phyloP scores from a whole-genome alignment of 805 yeast genomes.

The Wickerhamomyces hampshirensis region DNA sequence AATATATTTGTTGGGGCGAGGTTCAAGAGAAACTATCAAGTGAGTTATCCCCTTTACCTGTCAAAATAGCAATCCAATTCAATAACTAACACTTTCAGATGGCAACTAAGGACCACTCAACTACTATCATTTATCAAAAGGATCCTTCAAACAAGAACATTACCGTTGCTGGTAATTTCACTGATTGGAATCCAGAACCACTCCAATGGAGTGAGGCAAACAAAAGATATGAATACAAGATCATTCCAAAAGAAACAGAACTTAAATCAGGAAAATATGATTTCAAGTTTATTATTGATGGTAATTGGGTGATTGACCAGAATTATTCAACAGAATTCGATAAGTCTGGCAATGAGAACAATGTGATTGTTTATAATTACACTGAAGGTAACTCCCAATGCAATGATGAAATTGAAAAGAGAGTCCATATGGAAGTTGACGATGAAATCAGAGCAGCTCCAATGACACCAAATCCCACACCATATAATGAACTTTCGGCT shows the following conservation, averaged over 20 bases:
- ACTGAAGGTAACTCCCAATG: neutral
- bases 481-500: conserved; percentile 3
- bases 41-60: neutral
- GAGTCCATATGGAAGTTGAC: conserved; percentile 6
- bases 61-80: neutral
- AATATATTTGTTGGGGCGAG: no score
- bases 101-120: no score
- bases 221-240: conserved; percentile 11
- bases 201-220: conserved; percentile 7
- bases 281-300: conserved; percentile 23
- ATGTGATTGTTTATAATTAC: conserved; percentile 3
- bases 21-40: no score
- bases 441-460: conserved; percentile 17
- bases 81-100: no score
- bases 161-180: conserved; percentile 35
- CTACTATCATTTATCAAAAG: conserved; percentile 14
- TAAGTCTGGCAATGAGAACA: neutral
- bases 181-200: conserved; percentile 26
- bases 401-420: conserved; percentile 1
- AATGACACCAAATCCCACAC: conserved; percentile 27
- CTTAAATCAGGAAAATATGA: conserved; percentile 19
- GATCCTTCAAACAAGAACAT: conserved; percentile 16
- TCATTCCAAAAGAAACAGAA: conserved; percentile 5
- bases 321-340: conserved; percentile 4
- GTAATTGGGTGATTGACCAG: conserved; percentile 17